Evolutionary conservation across 768 basidiomycete genomes (phyloP), one percentile per base, ranked within the genome.

Genomic region (Trametes maxima): DNA sequence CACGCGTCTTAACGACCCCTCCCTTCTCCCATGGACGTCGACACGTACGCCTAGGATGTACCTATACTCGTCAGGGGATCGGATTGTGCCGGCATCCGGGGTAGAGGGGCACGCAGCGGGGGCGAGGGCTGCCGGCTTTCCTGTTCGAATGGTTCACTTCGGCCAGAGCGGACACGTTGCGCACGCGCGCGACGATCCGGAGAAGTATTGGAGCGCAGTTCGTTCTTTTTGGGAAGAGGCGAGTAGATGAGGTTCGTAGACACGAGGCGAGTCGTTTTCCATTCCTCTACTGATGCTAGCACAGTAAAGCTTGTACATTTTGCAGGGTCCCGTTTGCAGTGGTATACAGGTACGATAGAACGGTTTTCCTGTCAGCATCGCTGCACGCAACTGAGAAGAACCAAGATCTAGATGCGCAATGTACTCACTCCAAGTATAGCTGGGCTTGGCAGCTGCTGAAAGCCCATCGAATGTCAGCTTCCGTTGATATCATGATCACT

Each of bases 121-220:
- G 2, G 72, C 74, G n/a, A 67, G 59, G 54, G 22, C 43, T 28
- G 40, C 19, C 1, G 75, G 75, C 1, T 52, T 72, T n/a, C 49
- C 69, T 21, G 72, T 73, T 6, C 64, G 40, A 13, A 67, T 65
- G 16, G 73, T 75, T 39, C 28, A 69, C 22, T 78, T 74, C 45
- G 73, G 73, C n/a, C 65, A 71, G 21, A 78, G 72, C 36, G 65
- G 63, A 8, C 77, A 78, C 53, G 77, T 78, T 2, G 63, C 72
- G 24, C 77, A 78, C 48, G 63, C 63, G n/a, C 46, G 69, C 25
- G 39, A 36, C 13, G 62, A 70, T 24, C 69, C 71, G 16, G 64
- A 68, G 40, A 55, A 64, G 49, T 71, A 71, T 44, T 71, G 70
- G 69, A 44, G 49, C 4, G 63, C 63, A 1, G 57, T 71, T 13